Conservation (phyloP, 768 basidiomycete species). For the Boletellus ananas region DNA sequence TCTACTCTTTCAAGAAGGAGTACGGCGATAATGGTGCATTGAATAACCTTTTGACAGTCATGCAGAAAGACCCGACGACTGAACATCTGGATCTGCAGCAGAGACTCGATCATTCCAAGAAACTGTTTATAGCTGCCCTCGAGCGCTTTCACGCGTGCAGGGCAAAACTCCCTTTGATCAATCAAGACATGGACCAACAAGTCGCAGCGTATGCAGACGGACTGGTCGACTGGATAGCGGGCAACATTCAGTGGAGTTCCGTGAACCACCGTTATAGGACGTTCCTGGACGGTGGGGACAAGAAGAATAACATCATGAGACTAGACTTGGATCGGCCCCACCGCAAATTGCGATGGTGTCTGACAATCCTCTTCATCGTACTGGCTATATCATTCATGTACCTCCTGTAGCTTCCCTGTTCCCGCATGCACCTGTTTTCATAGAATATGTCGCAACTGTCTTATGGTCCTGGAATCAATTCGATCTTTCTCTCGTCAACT, state of each 20-base stretch:
- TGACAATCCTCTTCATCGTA: slow-evolving; percentile 6
- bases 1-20: slow-evolving; percentile 32
- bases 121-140: slow-evolving; percentile 19
- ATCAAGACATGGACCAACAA: slow-evolving; percentile 13
- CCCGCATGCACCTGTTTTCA: neutral
- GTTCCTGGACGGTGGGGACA: slow-evolving; percentile 20
- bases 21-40: slow-evolving; percentile 24
- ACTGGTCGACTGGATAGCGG: slow-evolving; percentile 23
- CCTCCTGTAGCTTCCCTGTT: neutral
- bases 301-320: slow-evolving; percentile 19
- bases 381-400: slow-evolving; percentile 8
- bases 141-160: slow-evolving; percentile 22
- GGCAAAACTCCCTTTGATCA: slow-evolving; percentile 17
- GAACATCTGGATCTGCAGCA: slow-evolving; percentile 23
- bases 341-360: neutral
- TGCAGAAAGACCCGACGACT: slow-evolving; percentile 23
- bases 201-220: slow-evolving; percentile 24
- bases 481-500: slow-evolving; percentile 40
- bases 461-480: neutral
- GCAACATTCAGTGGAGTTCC: slow-evolving; percentile 28
- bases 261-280: slow-evolving; percentile 27
- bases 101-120: slow-evolving; percentile 19
- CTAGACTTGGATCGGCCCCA: slow-evolving; percentile 7
- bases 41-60: slow-evolving; percentile 28
- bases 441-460: neutral